Percentiles rank a stretch among this genome's conserved stretches.
phyloP scores from a whole-genome alignment of 345 rosid species.

The Aethionema arabicum region DNA sequence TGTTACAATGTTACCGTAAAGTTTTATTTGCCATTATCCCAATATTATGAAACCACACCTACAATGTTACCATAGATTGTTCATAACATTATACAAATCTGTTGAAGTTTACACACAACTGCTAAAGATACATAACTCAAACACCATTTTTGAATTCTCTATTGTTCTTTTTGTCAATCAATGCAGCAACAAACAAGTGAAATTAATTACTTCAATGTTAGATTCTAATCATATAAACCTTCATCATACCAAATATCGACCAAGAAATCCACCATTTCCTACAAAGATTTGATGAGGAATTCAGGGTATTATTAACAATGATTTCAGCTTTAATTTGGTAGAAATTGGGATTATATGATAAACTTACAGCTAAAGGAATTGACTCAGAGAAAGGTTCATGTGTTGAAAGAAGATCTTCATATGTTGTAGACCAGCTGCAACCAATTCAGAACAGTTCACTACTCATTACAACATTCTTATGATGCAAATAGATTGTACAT shows the following conservation, averaged over 20 bases:
- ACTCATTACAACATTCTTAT: not conserved
- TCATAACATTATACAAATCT: not conserved
- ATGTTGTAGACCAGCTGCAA: conserved; percentile 87
- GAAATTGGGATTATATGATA: not conserved
- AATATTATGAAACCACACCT: too few relatives aligned
- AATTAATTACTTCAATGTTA: conserved; percentile 18
- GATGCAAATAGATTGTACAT: not conserved
- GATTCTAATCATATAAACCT: conserved; percentile 74
- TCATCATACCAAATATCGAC: conserved; percentile 90
- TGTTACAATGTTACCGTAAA: too few relatives aligned
- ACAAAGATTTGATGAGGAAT: conserved; percentile 25
- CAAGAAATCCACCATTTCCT: conserved; percentile 95
- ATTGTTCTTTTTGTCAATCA: conserved; percentile 28
- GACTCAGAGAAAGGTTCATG: conserved; percentile 76
- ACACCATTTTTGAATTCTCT: conserved; percentile 5
- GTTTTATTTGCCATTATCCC: too few relatives aligned
- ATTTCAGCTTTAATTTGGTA: conserved; percentile 2
- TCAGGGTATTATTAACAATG: conserved; percentile 12
- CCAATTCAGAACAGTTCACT: conserved; percentile 12
- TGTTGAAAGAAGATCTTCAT: conserved; percentile 78
- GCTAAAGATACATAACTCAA: conserved; percentile 12
- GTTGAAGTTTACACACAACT: conserved; percentile 15
- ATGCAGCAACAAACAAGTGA: too few relatives aligned
- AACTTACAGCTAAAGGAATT: conserved; percentile 80
- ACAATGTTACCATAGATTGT: too few relatives aligned